A percentile compares a stretch with the other conserved stretches of the same genome.
phyloP scores from a whole-genome alignment of 768 basidiomycete species.

The Thelephora ganbajun region DNA sequence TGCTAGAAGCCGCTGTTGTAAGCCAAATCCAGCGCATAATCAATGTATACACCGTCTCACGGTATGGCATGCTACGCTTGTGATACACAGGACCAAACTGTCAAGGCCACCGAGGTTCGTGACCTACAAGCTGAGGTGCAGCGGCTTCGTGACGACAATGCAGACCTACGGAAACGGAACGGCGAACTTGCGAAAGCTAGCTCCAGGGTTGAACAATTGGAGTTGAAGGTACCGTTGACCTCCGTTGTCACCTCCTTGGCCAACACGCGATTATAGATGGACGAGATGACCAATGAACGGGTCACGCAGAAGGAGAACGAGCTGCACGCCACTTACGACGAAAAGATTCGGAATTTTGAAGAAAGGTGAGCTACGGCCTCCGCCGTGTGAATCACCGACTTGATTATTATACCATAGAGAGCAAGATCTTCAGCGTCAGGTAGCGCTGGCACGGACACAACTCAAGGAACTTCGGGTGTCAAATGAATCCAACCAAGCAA shows the following conservation, averaged over 20 bases:
- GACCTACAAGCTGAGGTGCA: constrained; percentile 64
- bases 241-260: background rate
- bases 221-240: constrained; percentile 50
- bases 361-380: constrained; percentile 49
- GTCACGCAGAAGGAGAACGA: constrained; percentile 92
- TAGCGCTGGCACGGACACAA: constrained; percentile 78
- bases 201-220: constrained; percentile 57
- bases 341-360: constrained; percentile 89
- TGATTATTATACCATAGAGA: constrained; percentile 42
- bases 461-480: constrained; percentile 81
- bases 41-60: background rate
- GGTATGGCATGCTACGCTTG: background rate
- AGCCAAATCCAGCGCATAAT: constrained; percentile 10
- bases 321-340: constrained; percentile 92
- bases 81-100: constrained; percentile 70
- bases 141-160: constrained; percentile 70
- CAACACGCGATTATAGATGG: constrained; percentile 56
- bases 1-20: constrained; percentile 89
- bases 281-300: constrained; percentile 79
- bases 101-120: constrained; percentile 72
- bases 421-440: constrained; percentile 85
- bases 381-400: background rate
- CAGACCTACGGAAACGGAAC: constrained; percentile 56
- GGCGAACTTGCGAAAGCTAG: constrained; percentile 63
- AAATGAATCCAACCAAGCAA: constrained; percentile 87